Base-by-base conservation (phyloP, 2,329 filamentous ascomycete genomes). In the Alternaria postmessia region DNA sequence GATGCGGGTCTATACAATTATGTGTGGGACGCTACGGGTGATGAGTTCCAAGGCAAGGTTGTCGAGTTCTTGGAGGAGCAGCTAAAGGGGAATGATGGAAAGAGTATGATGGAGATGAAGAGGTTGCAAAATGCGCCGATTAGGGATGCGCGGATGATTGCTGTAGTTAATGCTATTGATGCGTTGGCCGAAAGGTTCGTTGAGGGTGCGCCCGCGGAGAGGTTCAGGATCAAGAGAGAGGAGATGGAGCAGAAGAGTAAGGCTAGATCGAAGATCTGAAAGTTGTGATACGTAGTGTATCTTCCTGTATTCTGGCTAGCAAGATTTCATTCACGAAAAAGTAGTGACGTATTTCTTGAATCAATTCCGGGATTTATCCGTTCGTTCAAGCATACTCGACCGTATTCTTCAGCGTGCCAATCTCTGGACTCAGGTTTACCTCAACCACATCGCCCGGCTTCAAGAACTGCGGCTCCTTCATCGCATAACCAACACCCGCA, bases 81-180 rank as follows among this genome's bases (percentile, higher is more conserved):
- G 70, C 63, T 85, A 41, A 68, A 69, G 49, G 69, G 76, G 0
- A 84, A 84, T 70, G 82, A 85, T 74, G 82, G 82, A 20, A 82
- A 81, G 73, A 83, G 81, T 67, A 84, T 85, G 82, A 82, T 84
- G 69, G 82, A 84, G 77, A 79, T 77, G 67, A 85, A 84, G 75
- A 76, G 82, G 67, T 65, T 85, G 70, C 80, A 83, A 71, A 85
- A 84, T 74, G 75, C 76, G 5, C 78, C 78, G 12, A 69, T 83
- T 47, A 73, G 82, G 56, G 79, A 80, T 65, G 76, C 71, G 55
- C 76, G 83, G 57, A 67, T 85, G 66, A 61, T 83, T 12, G 83
- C 83, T 0, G 80, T 84, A 34, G 74, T 79, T n/a, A 80, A 84
- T 72, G 75, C 80, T 4, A 65, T 82, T 9, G 80, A 84, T 77